phyloP scores from a whole-genome alignment of 2,329 filamentous ascomycete genomes.

The Fusarium albosuccineum region DNA sequence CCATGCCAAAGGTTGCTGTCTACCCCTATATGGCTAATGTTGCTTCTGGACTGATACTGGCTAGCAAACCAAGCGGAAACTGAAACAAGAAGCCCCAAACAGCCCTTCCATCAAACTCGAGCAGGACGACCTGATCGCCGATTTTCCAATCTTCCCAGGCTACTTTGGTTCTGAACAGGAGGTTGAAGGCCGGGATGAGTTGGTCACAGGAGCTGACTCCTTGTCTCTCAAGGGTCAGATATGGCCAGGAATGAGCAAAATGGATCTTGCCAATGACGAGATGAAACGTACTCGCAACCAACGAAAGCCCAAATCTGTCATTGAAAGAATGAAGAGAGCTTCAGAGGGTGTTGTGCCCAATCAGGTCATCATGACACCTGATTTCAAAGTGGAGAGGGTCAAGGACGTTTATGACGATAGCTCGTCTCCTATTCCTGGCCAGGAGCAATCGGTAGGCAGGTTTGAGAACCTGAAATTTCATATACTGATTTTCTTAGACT shows the following conservation, averaged over 20 bases:
- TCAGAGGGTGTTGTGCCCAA: slow-evolving; percentile 73
- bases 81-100: slow-evolving; percentile 43
- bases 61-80: slow-evolving; percentile 48
- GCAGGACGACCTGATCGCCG: slow-evolving; percentile 41
- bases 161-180: slow-evolving; percentile 48
- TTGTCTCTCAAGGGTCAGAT: slow-evolving; percentile 75
- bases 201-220: slow-evolving; percentile 46
- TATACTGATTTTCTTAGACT: slow-evolving; percentile 33
- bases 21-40: neutral
- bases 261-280: slow-evolving; percentile 80
- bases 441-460: slow-evolving; percentile 59
- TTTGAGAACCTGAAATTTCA: neutral
- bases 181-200: slow-evolving; percentile 47
- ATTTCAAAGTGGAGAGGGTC: slow-evolving; percentile 63
- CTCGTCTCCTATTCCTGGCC: slow-evolving; percentile 61
- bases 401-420: slow-evolving; percentile 72
- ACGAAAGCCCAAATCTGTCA: slow-evolving; percentile 79
- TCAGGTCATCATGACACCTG: slow-evolving; percentile 73
- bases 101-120: slow-evolving; percentile 47
- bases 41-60: slow-evolving; percentile 19
- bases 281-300: slow-evolving; percentile 83
- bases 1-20: slow-evolving; percentile 39
- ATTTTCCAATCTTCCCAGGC: slow-evolving; percentile 48
- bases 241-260: slow-evolving; percentile 85
- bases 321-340: slow-evolving; percentile 73